These are phyloP conservation scores for Leptodermis oblonga DNA, from an alignment of 257 asterid genomes.

Conservation along the genomic window DNA sequence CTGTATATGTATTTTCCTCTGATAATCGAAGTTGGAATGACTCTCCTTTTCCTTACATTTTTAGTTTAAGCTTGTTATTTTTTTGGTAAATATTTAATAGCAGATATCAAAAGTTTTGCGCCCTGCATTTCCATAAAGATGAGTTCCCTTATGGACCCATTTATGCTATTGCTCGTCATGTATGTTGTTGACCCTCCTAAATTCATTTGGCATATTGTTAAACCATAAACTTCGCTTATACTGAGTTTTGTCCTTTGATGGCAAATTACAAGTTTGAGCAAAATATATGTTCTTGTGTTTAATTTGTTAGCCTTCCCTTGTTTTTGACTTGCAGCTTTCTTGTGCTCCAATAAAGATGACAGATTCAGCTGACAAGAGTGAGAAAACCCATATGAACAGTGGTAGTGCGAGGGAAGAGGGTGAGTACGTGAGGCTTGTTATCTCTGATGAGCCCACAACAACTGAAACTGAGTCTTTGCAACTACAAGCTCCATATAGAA, in stretches of 20 bases:
- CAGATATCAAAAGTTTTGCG: background rate
- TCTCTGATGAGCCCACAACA: constrained; percentile 43
- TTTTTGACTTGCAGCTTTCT: constrained; percentile 39
- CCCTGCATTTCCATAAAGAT: background rate
- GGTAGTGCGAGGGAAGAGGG: constrained; percentile 41
- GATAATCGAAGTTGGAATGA: background rate
- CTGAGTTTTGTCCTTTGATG: background rate
- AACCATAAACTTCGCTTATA: background rate
- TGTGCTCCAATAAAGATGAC: constrained; percentile 57
- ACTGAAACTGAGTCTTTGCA: constrained; percentile 33
- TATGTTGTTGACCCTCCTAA: background rate
- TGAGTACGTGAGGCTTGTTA: constrained; percentile 73
- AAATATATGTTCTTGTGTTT: background rate
- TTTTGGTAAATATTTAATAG: background rate
- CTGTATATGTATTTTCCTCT: background rate
- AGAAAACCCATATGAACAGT: constrained; percentile 29
- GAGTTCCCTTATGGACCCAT: background rate
- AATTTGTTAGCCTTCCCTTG: constrained; percentile 7
- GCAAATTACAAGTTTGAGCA: background rate
- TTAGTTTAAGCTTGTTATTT: background rate
- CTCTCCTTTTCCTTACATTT: background rate
- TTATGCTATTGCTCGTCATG: background rate
- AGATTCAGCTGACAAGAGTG: constrained; percentile 42
- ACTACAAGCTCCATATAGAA: constrained; percentile 25
- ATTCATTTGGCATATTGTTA: background rate